phyloP scores from a whole-genome alignment of 179 eudicot species.

The Spergularia azorica region DNA sequence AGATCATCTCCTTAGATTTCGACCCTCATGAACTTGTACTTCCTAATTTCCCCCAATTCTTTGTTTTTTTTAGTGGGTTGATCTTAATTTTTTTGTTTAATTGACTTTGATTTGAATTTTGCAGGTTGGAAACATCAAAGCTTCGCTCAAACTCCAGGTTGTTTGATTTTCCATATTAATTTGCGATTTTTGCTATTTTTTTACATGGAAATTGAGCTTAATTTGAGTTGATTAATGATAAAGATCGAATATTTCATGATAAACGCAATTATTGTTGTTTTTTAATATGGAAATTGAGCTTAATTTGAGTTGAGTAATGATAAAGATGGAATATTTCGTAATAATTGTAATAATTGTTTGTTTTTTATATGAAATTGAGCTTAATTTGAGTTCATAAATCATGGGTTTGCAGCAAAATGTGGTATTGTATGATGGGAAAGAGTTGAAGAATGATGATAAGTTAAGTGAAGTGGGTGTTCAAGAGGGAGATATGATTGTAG shows the following conservation, averaged over 20 bases:
- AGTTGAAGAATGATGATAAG: slow-evolving; percentile 62
- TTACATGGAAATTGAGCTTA: not conserved
- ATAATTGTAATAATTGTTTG: too few relatives aligned
- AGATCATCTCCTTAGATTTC: slow-evolving; percentile 63
- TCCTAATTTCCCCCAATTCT: not conserved
- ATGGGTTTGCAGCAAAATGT: slow-evolving; percentile 62
- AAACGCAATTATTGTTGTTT: too few relatives aligned
- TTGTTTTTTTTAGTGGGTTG: not conserved
- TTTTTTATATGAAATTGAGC: not conserved
- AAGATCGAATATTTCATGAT: too few relatives aligned
- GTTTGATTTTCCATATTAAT: not conserved
- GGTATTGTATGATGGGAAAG: slow-evolving; percentile 62
- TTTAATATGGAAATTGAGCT: too few relatives aligned
- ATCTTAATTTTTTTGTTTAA: not conserved
- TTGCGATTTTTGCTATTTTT: not conserved
- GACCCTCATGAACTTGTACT: slow-evolving; percentile 74
- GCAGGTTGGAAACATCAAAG: slow-evolving; percentile 80
- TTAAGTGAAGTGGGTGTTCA: slow-evolving; percentile 59
- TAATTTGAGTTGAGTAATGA: too few relatives aligned
- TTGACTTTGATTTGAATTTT: not conserved
- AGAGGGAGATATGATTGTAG: slow-evolving; percentile 80
- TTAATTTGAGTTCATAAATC: slow-evolving; percentile 9
- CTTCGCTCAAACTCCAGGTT: slow-evolving; percentile 78
- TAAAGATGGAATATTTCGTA: too few relatives aligned
- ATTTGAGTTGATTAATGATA: too few relatives aligned